A percentile compares a stretch with the other conserved stretches of the same genome.
phyloP scores from a whole-genome alignment of 2,329 filamentous ascomycete species.

The Fusarium buharicum region DNA sequence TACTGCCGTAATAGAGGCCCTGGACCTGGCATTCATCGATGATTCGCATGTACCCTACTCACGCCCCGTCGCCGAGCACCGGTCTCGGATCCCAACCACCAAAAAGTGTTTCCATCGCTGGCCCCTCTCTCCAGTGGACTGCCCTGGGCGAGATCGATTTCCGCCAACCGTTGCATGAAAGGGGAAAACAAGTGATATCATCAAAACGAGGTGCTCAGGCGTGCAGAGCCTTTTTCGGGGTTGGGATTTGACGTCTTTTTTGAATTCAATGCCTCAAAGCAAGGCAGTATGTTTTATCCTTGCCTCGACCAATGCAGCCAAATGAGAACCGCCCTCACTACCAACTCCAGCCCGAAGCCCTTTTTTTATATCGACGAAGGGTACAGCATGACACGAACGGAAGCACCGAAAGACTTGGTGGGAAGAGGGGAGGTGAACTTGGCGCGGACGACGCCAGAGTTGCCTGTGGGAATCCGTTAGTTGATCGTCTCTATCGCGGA shows the following conservation, averaged over 20 bases:
- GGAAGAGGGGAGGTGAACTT: slow-evolving; percentile 97
- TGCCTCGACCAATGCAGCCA: slow-evolving; percentile 69
- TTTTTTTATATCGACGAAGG: slow-evolving; percentile 95
- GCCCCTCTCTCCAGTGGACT: slow-evolving; percentile 41
- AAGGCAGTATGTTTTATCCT: slow-evolving; percentile 64
- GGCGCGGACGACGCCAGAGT: slow-evolving; percentile 97
- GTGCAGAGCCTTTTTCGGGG: slow-evolving; percentile 42
- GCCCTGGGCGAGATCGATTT: slow-evolving; percentile 41
- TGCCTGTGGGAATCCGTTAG: slow-evolving; percentile 67
- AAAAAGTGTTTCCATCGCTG: slow-evolving; percentile 42
- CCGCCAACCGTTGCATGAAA: slow-evolving; percentile 40
- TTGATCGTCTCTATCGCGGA: neutral
- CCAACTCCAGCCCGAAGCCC: slow-evolving; percentile 68
- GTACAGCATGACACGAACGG: slow-evolving; percentile 97
- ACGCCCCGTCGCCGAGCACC: slow-evolving; percentile 34
- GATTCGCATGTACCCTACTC: slow-evolving; percentile 47
- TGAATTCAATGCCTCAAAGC: slow-evolving; percentile 65
- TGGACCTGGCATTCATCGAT: slow-evolving; percentile 46
- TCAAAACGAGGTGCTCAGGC: slow-evolving; percentile 42
- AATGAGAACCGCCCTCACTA: slow-evolving; percentile 70
- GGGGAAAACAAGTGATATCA: slow-evolving; percentile 34
- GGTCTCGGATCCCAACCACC: slow-evolving; percentile 42
- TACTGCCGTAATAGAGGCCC: slow-evolving; percentile 47
- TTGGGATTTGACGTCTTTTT: slow-evolving; percentile 61
- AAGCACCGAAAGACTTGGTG: slow-evolving; percentile 95